Conservation (phyloP, 1,284 basidiomycete species). For the Ceratobasidium sp. region DNA sequence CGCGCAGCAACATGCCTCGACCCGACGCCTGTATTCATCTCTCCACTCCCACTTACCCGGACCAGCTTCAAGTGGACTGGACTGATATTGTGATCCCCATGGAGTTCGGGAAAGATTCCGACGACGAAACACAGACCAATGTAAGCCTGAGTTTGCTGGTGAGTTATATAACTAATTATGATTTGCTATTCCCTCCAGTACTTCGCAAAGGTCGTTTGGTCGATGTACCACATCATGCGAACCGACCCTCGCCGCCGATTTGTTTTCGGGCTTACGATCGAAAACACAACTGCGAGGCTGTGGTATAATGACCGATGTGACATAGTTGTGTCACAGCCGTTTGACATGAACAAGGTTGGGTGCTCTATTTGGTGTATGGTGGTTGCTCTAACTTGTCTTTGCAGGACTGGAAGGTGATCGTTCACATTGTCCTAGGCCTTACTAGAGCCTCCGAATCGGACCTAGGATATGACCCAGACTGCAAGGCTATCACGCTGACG, state of each 20-base stretch:
- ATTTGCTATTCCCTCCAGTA: not conserved
- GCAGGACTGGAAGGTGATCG: conserved; percentile 5
- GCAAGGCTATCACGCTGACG: too few species aligned
- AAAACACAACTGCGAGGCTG: conserved; percentile 27
- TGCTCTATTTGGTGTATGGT: too few species aligned
- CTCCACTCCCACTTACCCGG: not conserved
- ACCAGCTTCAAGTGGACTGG: not conserved
- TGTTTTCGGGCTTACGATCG: conserved; percentile 46
- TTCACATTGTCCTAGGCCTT: not conserved
- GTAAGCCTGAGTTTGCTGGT: not conserved
- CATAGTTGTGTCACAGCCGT: not conserved
- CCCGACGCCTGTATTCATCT: conserved; percentile 2
- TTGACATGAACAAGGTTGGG: conserved; percentile 31
- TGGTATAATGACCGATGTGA: conserved; percentile 23
- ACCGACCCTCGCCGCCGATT: conserved; percentile 48
- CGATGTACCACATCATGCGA: conserved; percentile 47
- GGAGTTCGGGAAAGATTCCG: conserved; percentile 4
- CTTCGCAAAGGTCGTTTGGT: conserved; percentile 37
- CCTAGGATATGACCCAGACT: conserved; percentile 16
- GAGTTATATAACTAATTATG: not conserved
- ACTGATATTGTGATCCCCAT: conserved; percentile 19
- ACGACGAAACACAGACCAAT: not conserved
- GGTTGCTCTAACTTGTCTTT: not conserved
- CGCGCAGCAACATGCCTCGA: conserved; percentile 12
- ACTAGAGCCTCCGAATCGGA: not conserved